Percentiles rank a stretch among this genome's conserved stretches.
phyloP scores from a whole-genome alignment of 306 rosid species.

The Morella rubra region DNA sequence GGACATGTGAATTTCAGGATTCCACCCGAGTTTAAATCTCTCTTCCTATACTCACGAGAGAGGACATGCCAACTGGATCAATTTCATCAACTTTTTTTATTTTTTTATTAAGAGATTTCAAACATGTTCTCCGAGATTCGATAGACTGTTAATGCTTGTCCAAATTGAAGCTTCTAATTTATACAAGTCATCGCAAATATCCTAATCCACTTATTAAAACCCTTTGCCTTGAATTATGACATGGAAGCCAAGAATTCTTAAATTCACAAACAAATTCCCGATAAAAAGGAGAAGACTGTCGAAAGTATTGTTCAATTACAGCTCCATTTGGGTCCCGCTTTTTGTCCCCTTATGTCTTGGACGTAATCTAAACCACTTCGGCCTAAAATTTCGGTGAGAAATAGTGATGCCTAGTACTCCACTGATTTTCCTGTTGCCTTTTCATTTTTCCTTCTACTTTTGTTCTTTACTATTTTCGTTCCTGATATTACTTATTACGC shows the following conservation, averaged over 20 bases:
- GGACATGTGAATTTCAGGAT: too few relatives aligned
- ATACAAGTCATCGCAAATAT: too few relatives aligned
- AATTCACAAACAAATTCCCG: background rate
- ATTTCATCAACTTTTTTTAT: too few relatives aligned
- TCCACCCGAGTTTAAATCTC: too few relatives aligned
- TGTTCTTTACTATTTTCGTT: background rate
- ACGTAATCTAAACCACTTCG: slow-evolving; percentile 37
- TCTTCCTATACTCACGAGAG: too few relatives aligned
- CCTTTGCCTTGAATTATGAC: background rate
- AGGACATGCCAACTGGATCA: too few relatives aligned
- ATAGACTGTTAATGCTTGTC: too few relatives aligned
- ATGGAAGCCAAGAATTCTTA: background rate
- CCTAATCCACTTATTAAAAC: background rate
- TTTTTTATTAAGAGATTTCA: too few relatives aligned
- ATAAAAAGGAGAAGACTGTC: slow-evolving; percentile 29
- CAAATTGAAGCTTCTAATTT: too few relatives aligned
- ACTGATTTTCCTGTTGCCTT: slow-evolving; percentile 12
- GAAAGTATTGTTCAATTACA: slow-evolving; percentile 56
- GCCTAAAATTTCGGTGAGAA: slow-evolving; percentile 54
- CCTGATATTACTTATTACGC: background rate
- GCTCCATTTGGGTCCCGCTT: slow-evolving; percentile 50
- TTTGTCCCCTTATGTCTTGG: slow-evolving; percentile 34
- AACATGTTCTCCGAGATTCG: too few relatives aligned
- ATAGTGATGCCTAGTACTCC: slow-evolving; percentile 2
- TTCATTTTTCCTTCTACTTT: slow-evolving; percentile 2